Evolutionary conservation across 495 filamentous ascomycete species (phyloP), one percentile per base, ranked within the genome.

Genomic region (Chaetomium tenue): DNA sequence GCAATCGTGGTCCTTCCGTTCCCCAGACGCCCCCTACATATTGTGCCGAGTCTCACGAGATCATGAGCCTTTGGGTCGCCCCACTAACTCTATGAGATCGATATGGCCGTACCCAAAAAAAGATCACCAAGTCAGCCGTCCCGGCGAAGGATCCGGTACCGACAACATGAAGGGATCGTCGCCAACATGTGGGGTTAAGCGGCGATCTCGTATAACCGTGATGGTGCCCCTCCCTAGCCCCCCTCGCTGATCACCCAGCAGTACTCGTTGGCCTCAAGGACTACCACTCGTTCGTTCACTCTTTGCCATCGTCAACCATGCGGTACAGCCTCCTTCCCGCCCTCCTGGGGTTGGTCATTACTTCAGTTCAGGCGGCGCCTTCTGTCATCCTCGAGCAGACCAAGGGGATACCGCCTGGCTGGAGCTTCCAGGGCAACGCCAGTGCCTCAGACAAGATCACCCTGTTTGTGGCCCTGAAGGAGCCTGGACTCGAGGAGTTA

Each of bases 401-500:
- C 1, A 58, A 66, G 13, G 52, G 59, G 3, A 48, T 69, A 7
- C 70, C 73, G 12, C 44, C 47, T 18, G 71, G 71, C 28, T 75
- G 73, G 73, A 50, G 23, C 1, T 63, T 72, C 58, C 61, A 64
- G 26, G 48, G 54, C 58, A 57, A 61, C 20, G 71, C 73, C 53
- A 66, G 23, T 15, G 60, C 58, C 15, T 70, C 71, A 3, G 73
- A 75, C 52, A 67, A 52, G 55, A 62, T 76, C 23, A 66, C 67
- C 0, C 52, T 80, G 8, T 74, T 69, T 25, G 66, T 80, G 5
- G 74, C 73, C 9, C 70, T 79, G 47, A 76, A 70, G 39, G 72
- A 80, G 54, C 68, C 76, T 2, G 68, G 71, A 23, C 74, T 79
- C 9, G 61, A 66, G 37, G 70, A 74, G 18, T 64, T 80, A 44